Percentiles rank a stretch among this genome's conserved stretches.
Conservation (phyloP, 148 eudicot species). For the Amaranthus palmeri region DNA sequence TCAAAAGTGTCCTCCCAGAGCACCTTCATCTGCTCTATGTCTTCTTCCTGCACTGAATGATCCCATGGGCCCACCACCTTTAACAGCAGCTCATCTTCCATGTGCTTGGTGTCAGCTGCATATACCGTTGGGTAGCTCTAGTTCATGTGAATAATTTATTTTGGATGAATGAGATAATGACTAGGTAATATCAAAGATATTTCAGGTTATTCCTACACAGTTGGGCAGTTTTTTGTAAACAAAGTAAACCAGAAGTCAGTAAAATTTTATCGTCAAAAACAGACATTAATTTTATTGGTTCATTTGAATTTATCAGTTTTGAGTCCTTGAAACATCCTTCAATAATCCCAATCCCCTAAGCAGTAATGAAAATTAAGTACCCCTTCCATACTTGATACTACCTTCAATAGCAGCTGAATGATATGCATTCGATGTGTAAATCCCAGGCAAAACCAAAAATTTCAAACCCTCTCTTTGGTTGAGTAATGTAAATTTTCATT, state of each 20-base stretch:
- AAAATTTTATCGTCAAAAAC: neutral
- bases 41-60: slow-evolving; percentile 38
- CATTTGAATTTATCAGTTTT: neutral
- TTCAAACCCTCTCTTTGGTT: neutral
- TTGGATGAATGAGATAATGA: slow-evolving; percentile 23
- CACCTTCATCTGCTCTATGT: slow-evolving; percentile 48
- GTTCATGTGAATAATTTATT: slow-evolving; percentile 31
- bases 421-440: neutral
- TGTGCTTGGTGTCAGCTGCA: slow-evolving; percentile 63
- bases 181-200: neutral
- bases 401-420: neutral
- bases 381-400: neutral
- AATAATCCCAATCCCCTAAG: neutral
- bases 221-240: neutral
- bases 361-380: neutral
- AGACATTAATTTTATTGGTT: neutral
- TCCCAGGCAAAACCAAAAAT: slow-evolving; percentile 2
- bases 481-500: too few relatives aligned
- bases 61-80: slow-evolving; percentile 63
- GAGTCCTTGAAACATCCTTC: neutral
- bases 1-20: slow-evolving; percentile 74
- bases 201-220: neutral
- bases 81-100: slow-evolving; percentile 44
- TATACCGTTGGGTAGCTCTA: slow-evolving; percentile 92
- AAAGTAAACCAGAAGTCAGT: neutral